Evolutionary conservation across 2,329 filamentous ascomycete genomes (phyloP).

Genomic region (Scedosporium minutisporum): DNA sequence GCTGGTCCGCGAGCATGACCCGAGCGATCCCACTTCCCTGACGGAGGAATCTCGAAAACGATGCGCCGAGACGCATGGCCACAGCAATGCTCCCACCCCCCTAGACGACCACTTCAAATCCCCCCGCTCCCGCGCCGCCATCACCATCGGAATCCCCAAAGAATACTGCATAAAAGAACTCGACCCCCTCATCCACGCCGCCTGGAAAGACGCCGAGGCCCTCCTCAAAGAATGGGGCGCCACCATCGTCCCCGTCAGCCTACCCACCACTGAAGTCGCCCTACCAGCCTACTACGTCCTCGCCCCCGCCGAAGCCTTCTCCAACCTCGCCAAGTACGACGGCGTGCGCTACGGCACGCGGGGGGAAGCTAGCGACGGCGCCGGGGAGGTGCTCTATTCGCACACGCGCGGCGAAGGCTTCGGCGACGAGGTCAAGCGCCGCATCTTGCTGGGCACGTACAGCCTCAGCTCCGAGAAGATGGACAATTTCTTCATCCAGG

Average conservation of each 20-base stretch:
- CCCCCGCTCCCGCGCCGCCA: conserved; percentile 13
- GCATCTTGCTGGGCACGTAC: conserved; percentile 84
- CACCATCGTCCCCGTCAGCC: conserved; percentile 62
- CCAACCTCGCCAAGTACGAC: conserved; percentile 94
- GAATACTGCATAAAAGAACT: conserved; percentile 90
- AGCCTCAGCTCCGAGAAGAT: conserved; percentile 82
- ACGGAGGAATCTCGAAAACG: conserved; percentile 42
- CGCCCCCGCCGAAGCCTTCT: conserved; percentile 88
- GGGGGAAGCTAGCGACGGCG: conserved; percentile 38
- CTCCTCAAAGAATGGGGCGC: conserved; percentile 56
- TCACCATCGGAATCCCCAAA: conserved; percentile 48
- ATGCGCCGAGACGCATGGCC: conserved; percentile 23
- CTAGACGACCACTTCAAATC: conserved; percentile 72
- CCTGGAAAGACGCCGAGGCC: conserved; percentile 58
- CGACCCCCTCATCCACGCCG: conserved; percentile 53
- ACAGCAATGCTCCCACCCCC: conserved; percentile 40
- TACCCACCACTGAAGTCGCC: conserved; percentile 76
- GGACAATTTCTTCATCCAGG: conserved; percentile 94
- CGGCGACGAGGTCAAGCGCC: conserved; percentile 73
- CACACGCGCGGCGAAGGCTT: conserved; percentile 65
- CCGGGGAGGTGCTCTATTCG: conserved; percentile 62
- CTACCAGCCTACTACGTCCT: conserved; percentile 92
- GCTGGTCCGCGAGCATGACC: conserved; percentile 48
- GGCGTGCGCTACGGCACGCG: conserved; percentile 81
- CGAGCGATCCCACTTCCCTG: conserved; percentile 66